Evolutionary conservation across 495 filamentous ascomycete genomes (phyloP).

Genomic region (Chaetomidium leptoderma): DNA sequence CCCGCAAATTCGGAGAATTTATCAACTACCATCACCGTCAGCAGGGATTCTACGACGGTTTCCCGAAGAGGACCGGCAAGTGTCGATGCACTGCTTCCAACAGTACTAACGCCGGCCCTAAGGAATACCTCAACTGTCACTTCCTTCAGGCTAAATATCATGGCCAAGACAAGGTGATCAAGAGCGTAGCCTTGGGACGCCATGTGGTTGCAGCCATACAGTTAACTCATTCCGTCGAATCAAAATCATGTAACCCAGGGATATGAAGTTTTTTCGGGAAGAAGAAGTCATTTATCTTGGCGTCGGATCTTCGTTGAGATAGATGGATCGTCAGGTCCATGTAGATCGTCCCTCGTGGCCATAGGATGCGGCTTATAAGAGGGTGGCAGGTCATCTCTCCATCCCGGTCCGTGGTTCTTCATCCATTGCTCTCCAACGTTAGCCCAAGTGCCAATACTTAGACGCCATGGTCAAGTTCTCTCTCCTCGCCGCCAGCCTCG

Average conservation of each 20-base stretch:
- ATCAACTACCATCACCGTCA: background rate
- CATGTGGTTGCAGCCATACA: too few species aligned
- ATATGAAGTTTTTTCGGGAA: background rate
- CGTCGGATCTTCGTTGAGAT: background rate
- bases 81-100: background rate
- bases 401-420: background rate
- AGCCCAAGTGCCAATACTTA: too few species aligned
- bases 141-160: slow-evolving; percentile 6
- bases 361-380: background rate
- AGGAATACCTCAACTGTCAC: background rate
- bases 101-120: background rate
- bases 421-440: background rate
- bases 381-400: background rate
- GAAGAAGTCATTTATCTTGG: background rate
- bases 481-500: background rate
- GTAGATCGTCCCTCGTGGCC: background rate
- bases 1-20: slow-evolving; percentile 2
- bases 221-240: too few species aligned
- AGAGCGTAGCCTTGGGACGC: too few species aligned
- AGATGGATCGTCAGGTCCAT: background rate
- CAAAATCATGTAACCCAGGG: background rate
- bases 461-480: slow-evolving; percentile 6
- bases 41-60: background rate
- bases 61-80: background rate
- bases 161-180: background rate